phyloP scores from a whole-genome alignment of 2,329 filamentous ascomycete genomes.

The Botrytis squamosa region DNA sequence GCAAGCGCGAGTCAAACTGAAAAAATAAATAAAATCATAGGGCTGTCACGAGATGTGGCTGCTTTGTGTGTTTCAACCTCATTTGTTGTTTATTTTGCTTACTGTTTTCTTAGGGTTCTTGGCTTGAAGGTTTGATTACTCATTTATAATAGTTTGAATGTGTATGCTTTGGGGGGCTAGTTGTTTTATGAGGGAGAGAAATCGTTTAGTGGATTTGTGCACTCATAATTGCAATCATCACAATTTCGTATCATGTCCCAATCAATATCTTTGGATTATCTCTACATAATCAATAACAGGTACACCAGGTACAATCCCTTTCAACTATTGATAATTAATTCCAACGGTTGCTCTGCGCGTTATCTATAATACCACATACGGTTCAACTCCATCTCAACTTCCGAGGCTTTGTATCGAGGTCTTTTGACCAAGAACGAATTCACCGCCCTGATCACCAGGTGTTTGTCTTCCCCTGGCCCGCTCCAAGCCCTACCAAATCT shows the following conservation, averaged over 20 bases:
- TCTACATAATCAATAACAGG: no score
- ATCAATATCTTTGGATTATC: no score
- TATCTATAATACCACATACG: rapidly evolving
- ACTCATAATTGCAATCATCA: neutral
- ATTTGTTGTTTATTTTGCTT: neutral
- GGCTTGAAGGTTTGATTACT: neutral
- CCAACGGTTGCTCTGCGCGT: neutral
- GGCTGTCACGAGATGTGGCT: neutral
- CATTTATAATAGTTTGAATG: neutral
- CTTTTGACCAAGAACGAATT: neutral
- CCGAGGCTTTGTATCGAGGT: neutral
- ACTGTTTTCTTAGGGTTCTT: neutral
- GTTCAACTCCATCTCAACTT: neutral
- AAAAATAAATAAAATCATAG: neutral
- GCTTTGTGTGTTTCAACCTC: neutral
- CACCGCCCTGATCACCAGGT: neutral
- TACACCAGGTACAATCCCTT: no score
- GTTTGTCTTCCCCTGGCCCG: neutral
- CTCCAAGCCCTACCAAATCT: rapidly evolving
- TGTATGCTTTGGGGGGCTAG: neutral
- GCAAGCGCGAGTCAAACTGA: neutral
- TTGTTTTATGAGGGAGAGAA: neutral
- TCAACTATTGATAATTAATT: neutral
- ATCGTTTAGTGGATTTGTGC: neutral
- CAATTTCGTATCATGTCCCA: neutral